These are phyloP conservation scores for Chaetomium fimeti DNA, from an alignment of 495 filamentous ascomycete species.

Conservation along the genomic window DNA sequence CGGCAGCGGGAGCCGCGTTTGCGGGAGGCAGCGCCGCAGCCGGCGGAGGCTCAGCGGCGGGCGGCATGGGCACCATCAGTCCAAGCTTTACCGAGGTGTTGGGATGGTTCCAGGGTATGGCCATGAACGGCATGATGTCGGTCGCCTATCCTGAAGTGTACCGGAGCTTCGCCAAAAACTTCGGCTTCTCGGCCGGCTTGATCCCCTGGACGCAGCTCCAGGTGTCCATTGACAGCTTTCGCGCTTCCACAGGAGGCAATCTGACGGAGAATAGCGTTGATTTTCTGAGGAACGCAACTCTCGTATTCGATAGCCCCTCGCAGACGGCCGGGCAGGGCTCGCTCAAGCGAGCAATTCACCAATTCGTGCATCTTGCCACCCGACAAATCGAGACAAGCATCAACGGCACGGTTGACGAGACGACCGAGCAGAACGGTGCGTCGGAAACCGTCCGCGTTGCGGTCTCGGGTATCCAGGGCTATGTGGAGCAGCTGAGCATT, in stretches of 20 bases:
- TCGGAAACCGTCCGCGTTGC: conserved; percentile 35
- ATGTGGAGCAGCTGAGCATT: conserved; percentile 73
- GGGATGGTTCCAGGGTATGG: conserved; percentile 88
- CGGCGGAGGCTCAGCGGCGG: conserved; percentile 47
- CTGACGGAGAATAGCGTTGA: conserved; percentile 74
- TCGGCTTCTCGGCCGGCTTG: conserved; percentile 85
- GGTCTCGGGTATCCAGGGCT: conserved; percentile 70
- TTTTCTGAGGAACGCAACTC: conserved; percentile 69
- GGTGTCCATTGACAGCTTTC: conserved; percentile 80
- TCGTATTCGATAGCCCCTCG: conserved; percentile 59
- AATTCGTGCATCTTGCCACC: conserved; percentile 49
- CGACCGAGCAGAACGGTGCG: conserved; percentile 28
- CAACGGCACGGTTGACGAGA: conserved; percentile 37
- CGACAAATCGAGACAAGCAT: conserved; percentile 52
- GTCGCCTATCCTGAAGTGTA: conserved; percentile 85
- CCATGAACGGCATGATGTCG: conserved; percentile 93
- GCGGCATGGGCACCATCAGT: conserved; percentile 66
- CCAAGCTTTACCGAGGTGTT: conserved; percentile 86
- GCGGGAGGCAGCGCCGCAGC: conserved; percentile 45
- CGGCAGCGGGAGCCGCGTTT: conserved; percentile 63
- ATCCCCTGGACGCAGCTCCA: conserved; percentile 81
- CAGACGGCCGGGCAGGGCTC: conserved; percentile 38
- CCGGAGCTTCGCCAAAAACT: conserved; percentile 84
- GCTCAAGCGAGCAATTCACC: conserved; percentile 56
- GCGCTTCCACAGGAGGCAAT: conserved; percentile 77